phyloP scores from a whole-genome alignment of 1,284 basidiomycete genomes.

The Rhodotorula sp. region DNA sequence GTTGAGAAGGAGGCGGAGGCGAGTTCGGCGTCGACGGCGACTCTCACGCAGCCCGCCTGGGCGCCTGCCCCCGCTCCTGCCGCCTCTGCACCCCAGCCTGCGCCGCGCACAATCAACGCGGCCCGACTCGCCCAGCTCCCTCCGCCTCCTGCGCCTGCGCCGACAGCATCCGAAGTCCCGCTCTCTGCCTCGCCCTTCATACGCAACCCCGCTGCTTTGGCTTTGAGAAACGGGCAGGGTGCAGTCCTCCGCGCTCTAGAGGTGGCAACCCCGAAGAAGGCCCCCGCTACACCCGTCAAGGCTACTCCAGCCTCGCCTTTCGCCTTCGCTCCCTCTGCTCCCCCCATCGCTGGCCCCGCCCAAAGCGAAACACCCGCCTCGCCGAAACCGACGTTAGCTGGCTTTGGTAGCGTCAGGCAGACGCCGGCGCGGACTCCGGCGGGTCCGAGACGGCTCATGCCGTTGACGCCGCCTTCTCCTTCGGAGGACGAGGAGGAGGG shows the following conservation, averaged over 20 bases:
- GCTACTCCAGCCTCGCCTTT: background rate
- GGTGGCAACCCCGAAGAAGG: background rate
- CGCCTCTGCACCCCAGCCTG: background rate
- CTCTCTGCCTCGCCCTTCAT: constrained; percentile 38
- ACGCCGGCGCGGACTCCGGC: background rate
- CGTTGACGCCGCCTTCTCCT: background rate
- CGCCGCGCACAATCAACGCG: constrained; percentile 25
- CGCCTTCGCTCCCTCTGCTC: background rate
- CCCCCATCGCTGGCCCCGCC: background rate
- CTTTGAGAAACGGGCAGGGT: background rate
- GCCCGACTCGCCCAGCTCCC: constrained; percentile 12
- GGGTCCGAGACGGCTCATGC: background rate
- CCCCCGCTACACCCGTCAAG: background rate
- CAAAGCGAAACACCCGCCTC: background rate
- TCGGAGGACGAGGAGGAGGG: constrained; percentile 6
- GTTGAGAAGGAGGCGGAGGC: no score
- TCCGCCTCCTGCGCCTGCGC: constrained; percentile 4
- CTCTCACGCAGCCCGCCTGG: constrained; percentile 38
- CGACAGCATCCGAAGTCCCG: constrained; percentile 24
- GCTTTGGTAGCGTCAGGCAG: constrained; percentile 25
- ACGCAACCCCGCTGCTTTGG: background rate
- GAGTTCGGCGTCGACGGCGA: background rate
- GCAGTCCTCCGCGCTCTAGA: constrained; percentile 9
- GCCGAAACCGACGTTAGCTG: constrained; percentile 20
- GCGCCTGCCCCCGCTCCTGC: constrained; percentile 13